Percentiles rank a stretch among this genome's conserved stretches.
phyloP scores from a whole-genome alignment of 2,329 filamentous ascomycete genomes.

The Blastomyces parvus region DNA sequence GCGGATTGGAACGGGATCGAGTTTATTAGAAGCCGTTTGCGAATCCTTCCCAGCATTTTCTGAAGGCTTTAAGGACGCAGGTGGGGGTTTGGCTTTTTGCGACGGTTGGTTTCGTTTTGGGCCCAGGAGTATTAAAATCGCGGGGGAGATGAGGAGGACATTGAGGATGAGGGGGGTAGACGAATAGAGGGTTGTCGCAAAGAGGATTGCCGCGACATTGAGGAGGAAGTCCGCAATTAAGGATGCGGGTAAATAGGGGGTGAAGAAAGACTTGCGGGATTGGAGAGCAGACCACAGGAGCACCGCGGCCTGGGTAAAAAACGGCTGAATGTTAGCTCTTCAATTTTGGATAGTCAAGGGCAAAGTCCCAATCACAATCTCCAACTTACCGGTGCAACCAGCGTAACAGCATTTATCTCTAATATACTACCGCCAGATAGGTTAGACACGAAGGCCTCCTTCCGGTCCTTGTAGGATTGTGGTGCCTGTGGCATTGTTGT shows the following conservation, averaged over 20 bases:
- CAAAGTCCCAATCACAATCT: background rate
- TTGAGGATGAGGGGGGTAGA: slow-evolving; percentile 63
- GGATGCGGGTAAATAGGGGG: slow-evolving; percentile 57
- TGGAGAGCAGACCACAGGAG: slow-evolving; percentile 86
- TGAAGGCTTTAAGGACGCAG: slow-evolving; percentile 13
- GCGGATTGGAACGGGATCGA: slow-evolving; percentile 62
- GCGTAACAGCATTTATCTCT: slow-evolving; percentile 80
- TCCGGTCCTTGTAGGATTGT: slow-evolving; percentile 71
- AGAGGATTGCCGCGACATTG: slow-evolving; percentile 71
- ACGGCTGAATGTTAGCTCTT: background rate
- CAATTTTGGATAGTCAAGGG: background rate
- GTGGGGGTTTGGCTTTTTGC: slow-evolving; percentile 29
- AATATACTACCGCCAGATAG: slow-evolving; percentile 70
- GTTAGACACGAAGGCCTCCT: slow-evolving; percentile 93
- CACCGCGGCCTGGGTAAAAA: slow-evolving; percentile 55
- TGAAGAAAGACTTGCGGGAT: slow-evolving; percentile 73
- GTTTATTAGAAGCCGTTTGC: slow-evolving; percentile 17
- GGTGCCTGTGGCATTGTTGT: slow-evolving; percentile 20
- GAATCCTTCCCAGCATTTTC: slow-evolving; percentile 18
- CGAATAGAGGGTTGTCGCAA: slow-evolving; percentile 79
- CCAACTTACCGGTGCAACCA: slow-evolving; percentile 67
- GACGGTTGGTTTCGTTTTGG: slow-evolving; percentile 22
- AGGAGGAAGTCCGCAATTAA: slow-evolving; percentile 76
- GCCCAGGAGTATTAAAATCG: slow-evolving; percentile 50
- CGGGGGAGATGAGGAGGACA: slow-evolving; percentile 62